phyloP scores from a whole-genome alignment of 768 basidiomycete species.

The Psilocybe sp. region DNA sequence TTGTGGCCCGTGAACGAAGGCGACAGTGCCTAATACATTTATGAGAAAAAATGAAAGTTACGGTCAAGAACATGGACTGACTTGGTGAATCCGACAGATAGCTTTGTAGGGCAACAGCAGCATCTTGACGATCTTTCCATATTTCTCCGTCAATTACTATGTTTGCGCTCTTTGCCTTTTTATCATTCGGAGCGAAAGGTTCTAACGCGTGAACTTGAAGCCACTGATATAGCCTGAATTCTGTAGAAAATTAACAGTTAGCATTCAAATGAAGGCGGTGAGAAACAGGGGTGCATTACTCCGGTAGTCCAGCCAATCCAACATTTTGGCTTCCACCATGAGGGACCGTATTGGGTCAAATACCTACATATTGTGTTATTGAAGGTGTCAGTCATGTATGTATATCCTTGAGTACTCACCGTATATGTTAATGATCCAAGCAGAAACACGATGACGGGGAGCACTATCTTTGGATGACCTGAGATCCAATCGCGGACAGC shows the following conservation, averaged over 20 bases:
- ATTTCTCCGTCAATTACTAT: conserved; percentile 32
- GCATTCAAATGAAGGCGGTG: not conserved
- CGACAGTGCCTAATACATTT: conserved; percentile 54
- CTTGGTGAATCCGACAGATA: conserved; percentile 82
- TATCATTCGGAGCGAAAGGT: conserved; percentile 25
- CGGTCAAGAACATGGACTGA: conserved; percentile 27
- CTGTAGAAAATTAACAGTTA: conserved; percentile 28
- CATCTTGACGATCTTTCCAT: conserved; percentile 87
- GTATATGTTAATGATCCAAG: conserved; percentile 90
- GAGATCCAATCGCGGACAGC: conserved; percentile 76
- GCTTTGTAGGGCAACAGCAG: conserved; percentile 58
- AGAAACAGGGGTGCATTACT: conserved; percentile 34
- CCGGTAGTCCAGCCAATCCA: conserved; percentile 81
- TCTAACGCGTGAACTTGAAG: conserved; percentile 60
- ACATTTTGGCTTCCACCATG: conserved; percentile 78
- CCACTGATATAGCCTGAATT: conserved; percentile 78
- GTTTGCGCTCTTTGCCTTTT: conserved; percentile 9
- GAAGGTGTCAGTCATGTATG: not conserved
- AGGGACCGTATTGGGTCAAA: conserved; percentile 90
- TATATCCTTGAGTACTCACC: conserved; percentile 38
- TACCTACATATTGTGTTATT: conserved; percentile 46
- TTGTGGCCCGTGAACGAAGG: conserved; percentile 80
- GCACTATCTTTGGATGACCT: conserved; percentile 79
- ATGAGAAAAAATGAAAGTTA: not conserved
- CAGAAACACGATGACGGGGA: conserved; percentile 81